Percentiles rank a stretch among this genome's conserved stretches.
phyloP scores from a whole-genome alignment of 371 early-diverging fungal genomes.

The Fennellomyces sp. region DNA sequence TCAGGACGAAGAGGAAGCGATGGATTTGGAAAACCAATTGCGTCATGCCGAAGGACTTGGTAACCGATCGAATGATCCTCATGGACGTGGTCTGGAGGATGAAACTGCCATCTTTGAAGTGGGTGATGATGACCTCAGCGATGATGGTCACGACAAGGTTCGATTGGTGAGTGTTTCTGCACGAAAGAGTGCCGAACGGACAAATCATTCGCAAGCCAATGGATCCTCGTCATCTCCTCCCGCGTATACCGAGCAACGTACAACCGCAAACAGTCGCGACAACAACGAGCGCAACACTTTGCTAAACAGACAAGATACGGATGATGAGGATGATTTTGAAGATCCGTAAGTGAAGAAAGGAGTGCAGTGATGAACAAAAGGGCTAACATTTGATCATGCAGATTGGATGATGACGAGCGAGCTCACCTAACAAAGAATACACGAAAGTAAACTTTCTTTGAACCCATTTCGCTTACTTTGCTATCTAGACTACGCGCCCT shows the following conservation, averaged over 20 bases:
- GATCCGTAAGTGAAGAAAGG: slow-evolving; percentile 31
- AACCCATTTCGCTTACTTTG: slow-evolving; percentile 16
- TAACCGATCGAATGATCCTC: slow-evolving; percentile 23
- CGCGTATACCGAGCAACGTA: neutral
- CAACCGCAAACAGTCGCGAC: neutral
- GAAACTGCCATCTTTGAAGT: slow-evolving; percentile 67
- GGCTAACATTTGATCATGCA: slow-evolving; percentile 10
- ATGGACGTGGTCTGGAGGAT: slow-evolving; percentile 34
- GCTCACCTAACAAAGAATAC: slow-evolving; percentile 43
- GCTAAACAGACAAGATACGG: slow-evolving; percentile 25
- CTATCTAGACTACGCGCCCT: neutral
- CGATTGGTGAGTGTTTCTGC: slow-evolving; percentile 25
- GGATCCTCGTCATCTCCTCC: slow-evolving; percentile 3
- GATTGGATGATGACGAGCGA: slow-evolving; percentile 40
- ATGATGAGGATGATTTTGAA: slow-evolving; percentile 35
- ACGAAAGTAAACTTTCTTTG: slow-evolving; percentile 19
- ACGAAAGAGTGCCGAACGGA: neutral
- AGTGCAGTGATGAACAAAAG: neutral
- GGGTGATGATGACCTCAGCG: slow-evolving; percentile 64
- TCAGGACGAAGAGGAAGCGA: slow-evolving; percentile 62
- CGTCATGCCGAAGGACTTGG: slow-evolving; percentile 55
- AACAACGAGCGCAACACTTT: neutral
- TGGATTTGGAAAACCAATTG: slow-evolving; percentile 59
- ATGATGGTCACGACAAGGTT: slow-evolving; percentile 44
- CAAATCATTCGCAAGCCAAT: slow-evolving; percentile 4